phyloP scores from a whole-genome alignment of 192 early-diverging fungal genomes.

The Coemansia umbellata region DNA sequence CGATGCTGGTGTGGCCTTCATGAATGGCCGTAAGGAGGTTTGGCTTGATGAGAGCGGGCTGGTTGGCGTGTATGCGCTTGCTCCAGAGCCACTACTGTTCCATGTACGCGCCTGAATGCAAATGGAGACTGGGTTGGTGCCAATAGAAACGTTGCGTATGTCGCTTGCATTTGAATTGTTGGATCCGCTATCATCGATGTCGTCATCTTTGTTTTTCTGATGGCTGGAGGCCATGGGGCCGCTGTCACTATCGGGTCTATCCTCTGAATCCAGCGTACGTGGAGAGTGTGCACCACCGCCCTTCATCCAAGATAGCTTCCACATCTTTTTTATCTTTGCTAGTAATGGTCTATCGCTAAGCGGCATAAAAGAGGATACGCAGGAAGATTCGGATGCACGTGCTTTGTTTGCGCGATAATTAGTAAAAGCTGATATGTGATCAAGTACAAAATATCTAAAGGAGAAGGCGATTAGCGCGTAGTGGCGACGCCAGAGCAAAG shows the following conservation, averaged over 20 bases:
- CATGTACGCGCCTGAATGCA: neutral
- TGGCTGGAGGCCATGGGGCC: conserved; percentile 6
- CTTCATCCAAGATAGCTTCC: conserved; percentile 44
- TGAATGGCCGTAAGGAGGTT: conserved; percentile 28
- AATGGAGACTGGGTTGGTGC: no score
- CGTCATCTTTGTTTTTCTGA: no score
- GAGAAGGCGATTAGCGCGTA: neutral
- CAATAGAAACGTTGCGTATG: no score
- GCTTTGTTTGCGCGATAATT: neutral
- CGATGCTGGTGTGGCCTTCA: conserved; percentile 1
- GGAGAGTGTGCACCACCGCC: conserved; percentile 8
- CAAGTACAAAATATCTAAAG: neutral
- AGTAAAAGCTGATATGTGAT: neutral
- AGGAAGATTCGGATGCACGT: neutral
- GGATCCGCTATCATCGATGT: no score
- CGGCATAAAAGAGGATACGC: conserved; percentile 9
- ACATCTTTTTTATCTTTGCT: conserved; percentile 36
- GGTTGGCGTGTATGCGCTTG: conserved; percentile 31
- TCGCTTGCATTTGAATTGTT: no score
- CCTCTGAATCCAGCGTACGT: neutral
- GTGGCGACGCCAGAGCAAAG: neutral
- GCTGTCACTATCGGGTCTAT: neutral
- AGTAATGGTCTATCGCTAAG: conserved; percentile 28
- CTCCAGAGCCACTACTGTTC: conserved; percentile 14
- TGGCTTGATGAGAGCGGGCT: conserved; percentile 27